Evolutionary conservation across 1,139 yeast genomes (phyloP), one percentile per base, ranked within the genome.

Genomic region (Nematodospora anomalae): DNA sequence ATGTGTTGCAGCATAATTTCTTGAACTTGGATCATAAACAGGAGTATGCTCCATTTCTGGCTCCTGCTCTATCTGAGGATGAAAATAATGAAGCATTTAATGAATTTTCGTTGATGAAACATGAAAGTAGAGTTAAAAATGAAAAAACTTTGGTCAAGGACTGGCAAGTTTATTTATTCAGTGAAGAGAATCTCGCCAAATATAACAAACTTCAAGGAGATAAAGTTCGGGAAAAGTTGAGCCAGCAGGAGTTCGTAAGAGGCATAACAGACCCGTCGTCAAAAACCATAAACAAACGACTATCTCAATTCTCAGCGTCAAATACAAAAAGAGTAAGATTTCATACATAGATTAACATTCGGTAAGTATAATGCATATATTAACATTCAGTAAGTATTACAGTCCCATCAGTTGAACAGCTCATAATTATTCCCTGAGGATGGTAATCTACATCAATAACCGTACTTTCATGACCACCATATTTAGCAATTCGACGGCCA

Each of bases 391-490:
- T 59, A 4, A 78, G 56, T 3, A 79, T 67, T 2, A 77, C 49
- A 2, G 67, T 57, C 0, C 81, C 80, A 50, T 77, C 84, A 3
- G 64, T 58, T 3, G 82, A 72, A 7, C 75, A 52, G 8, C 80
- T 71, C 8, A 66, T 51, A 10, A 74, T 27, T 16, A 77, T 63
- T 0, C 61, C 60, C 26, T 62, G 53, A 0, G 74, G 69, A 45
- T 69, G 75, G 41, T 59, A 68, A 46, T 72, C 79, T 4, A 82
- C 75, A 52, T 78, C 88, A 20, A 80, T 59, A 1, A 80, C 85
- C 0, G 79, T 59, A 1, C 88, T 85, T 6, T 54, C 50, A 50
- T 84, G 92, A 2, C 89, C 90, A 3, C 67, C 61, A 10, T 71
- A 57, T 48, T 79, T 80, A 33, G 67, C 62, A 9, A 67, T 44